Evolutionary conservation across 1,284 basidiomycete genomes (phyloP).

Genomic region (Cryptococcus floricola): DNA sequence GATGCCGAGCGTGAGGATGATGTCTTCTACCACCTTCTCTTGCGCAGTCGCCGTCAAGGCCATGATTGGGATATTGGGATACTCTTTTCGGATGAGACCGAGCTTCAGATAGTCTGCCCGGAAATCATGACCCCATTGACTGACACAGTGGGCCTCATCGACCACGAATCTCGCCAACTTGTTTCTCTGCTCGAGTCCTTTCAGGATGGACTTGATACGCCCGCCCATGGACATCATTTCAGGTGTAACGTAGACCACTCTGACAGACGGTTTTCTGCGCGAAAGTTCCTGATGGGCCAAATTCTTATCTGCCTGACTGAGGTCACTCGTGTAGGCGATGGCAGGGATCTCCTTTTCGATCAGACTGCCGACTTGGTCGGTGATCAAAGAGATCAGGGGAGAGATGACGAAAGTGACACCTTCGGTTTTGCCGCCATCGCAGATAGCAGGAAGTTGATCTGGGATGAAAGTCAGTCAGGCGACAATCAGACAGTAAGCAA

Average conservation of each 20-base stretch:
- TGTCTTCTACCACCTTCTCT: slow-evolving; percentile 69
- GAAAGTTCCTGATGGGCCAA: slow-evolving; percentile 53
- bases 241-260: slow-evolving; percentile 88
- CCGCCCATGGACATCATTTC: slow-evolving; percentile 73
- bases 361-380: slow-evolving; percentile 80
- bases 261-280: slow-evolving; percentile 47
- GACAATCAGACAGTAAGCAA: neutral
- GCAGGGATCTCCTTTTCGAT: slow-evolving; percentile 65
- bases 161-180: slow-evolving; percentile 84
- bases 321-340: slow-evolving; percentile 66
- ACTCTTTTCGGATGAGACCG: slow-evolving; percentile 64
- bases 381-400: slow-evolving; percentile 84
- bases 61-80: slow-evolving; percentile 82
- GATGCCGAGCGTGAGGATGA: slow-evolving; percentile 69
- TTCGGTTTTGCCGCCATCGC: slow-evolving; percentile 63
- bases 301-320: slow-evolving; percentile 45
- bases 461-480: neutral
- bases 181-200: slow-evolving; percentile 56
- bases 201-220: slow-evolving; percentile 59
- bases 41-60: slow-evolving; percentile 94
- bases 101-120: slow-evolving; percentile 58
- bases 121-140: slow-evolving; percentile 53
- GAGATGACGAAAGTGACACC: slow-evolving; percentile 90
- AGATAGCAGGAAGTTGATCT: slow-evolving; percentile 78
- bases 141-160: slow-evolving; percentile 93